Base-by-base conservation (phyloP, 2,329 filamentous ascomycete genomes). In the Hymenoscyphus occultus region DNA sequence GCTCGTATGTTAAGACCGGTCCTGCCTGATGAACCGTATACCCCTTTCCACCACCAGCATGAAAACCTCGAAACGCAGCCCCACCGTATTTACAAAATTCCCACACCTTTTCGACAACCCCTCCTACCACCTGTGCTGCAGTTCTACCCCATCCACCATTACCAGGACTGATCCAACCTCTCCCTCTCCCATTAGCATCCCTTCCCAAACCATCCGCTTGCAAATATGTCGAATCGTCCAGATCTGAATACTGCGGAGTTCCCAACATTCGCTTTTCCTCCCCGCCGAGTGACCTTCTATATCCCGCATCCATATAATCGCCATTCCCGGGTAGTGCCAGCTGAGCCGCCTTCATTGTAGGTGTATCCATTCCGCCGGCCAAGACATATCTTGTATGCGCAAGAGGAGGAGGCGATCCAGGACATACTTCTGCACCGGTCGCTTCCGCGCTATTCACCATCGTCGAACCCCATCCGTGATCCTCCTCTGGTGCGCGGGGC, bases 41-140 rank as follows among this genome's bases (percentile, higher is more conserved):
- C 32, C 86, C 87, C 66, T 81, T 82, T 9, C 93, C 94, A 2
- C 90, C 92, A 7, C 93, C 94, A 13, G 93, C 92, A 67, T 93
- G 88, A 76, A 97, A 97, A 0, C 93, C 93, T 63, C 85, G 84
- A 73, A 97, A 96, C 0, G 90, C 86, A 14, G 69, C 67, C 1
- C 68, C 67, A 9, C 84, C 86, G 0, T 80, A 79, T 75, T 82
- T 91, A 79, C 93, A 97, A 72, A 97, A 95, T 70, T 93, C 86
- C 84, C 92, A 93, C 0, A 96, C 87, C 73, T 89, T 94, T 19
- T 91, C 90, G 1, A 90, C 82, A 0, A 90, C 82, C 51, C 79
- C 84, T 4, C 69, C 66, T 39, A 91, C 69, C n/a, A 70, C 71
- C 57, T 69, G 67, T 39, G 73, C 79, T 5, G 90, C 84, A 59